Conservation (phyloP, 345 rosid genomes). For the Bruguiera parviflora region DNA sequence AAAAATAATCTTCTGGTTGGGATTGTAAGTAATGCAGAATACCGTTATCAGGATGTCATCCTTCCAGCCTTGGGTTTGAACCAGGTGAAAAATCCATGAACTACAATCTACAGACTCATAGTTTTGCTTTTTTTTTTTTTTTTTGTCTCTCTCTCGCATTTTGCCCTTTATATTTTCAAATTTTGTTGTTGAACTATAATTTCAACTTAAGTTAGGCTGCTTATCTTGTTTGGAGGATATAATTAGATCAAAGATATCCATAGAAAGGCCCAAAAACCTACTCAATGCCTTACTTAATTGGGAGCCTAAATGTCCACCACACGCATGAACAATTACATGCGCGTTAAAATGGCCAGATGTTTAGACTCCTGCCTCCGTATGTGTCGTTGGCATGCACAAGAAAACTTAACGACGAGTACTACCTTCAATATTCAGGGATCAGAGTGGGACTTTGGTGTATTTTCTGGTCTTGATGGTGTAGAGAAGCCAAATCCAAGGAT, state of each 20-base stretch:
- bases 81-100: slow-evolving; percentile 43
- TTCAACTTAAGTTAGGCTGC: no score
- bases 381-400: background rate
- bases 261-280: no score
- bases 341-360: background rate
- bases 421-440: slow-evolving; percentile 39
- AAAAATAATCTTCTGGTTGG: slow-evolving; percentile 66
- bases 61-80: slow-evolving; percentile 82
- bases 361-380: background rate
- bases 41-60: slow-evolving; percentile 81
- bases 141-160: no score
- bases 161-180: no score
- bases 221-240: no score
- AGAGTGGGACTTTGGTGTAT: slow-evolving; percentile 97
- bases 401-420: background rate
- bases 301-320: background rate
- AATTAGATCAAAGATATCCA: no score
- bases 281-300: background rate
- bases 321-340: background rate
- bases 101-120: no score
- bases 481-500: slow-evolving; percentile 91
- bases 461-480: slow-evolving; percentile 86
- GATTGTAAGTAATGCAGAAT: slow-evolving; percentile 80
- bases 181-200: no score
- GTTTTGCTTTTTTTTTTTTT: no score